phyloP scores from a whole-genome alignment of 2,329 filamentous ascomycete genomes.

The Talaromyces amestolkiae region DNA sequence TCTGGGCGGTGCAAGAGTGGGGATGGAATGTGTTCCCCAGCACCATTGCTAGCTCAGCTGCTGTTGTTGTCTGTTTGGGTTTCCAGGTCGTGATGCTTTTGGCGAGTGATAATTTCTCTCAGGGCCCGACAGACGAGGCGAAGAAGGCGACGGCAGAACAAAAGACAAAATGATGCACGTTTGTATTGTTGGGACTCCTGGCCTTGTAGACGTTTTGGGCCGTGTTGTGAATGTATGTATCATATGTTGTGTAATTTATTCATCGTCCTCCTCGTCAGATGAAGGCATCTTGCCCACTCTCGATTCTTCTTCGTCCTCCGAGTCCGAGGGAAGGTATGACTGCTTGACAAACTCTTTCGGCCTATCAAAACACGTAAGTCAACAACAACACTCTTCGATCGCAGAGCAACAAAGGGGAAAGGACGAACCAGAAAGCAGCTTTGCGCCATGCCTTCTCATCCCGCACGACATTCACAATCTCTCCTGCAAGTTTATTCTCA shows the following conservation, averaged over 20 bases:
- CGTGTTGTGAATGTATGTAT: background rate
- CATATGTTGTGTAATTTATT: background rate
- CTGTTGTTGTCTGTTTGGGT: slow-evolving; percentile 69
- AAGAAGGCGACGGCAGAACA: slow-evolving; percentile 24
- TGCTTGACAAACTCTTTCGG: slow-evolving; percentile 73
- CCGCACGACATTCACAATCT: slow-evolving; percentile 88
- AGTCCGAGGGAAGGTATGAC: slow-evolving; percentile 64
- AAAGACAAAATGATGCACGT: slow-evolving; percentile 11
- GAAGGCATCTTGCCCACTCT: slow-evolving; percentile 82
- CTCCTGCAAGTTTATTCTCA: slow-evolving; percentile 76
- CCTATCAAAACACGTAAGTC: slow-evolving; percentile 49
- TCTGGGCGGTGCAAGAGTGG: slow-evolving; percentile 83
- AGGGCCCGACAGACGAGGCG: slow-evolving; percentile 24
- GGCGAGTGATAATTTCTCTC: slow-evolving; percentile 30
- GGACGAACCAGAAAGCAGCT: slow-evolving; percentile 73
- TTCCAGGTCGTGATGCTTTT: slow-evolving; percentile 64
- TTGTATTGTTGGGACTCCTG: slow-evolving; percentile 9
- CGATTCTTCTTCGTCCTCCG: slow-evolving; percentile 76
- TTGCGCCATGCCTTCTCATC: slow-evolving; percentile 93
- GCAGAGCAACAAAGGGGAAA: too few relatives aligned
- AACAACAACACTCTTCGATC: background rate
- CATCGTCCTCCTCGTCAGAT: slow-evolving; percentile 72
- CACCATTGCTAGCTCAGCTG: slow-evolving; percentile 60
- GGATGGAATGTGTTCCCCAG: slow-evolving; percentile 96
- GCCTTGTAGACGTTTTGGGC: background rate